A percentile compares a stretch with the other conserved stretches of the same genome.
Evolutionary conservation across 2,329 filamentous ascomycete species (phyloP).

Genomic region (Leptosphaerulina australis): DNA sequence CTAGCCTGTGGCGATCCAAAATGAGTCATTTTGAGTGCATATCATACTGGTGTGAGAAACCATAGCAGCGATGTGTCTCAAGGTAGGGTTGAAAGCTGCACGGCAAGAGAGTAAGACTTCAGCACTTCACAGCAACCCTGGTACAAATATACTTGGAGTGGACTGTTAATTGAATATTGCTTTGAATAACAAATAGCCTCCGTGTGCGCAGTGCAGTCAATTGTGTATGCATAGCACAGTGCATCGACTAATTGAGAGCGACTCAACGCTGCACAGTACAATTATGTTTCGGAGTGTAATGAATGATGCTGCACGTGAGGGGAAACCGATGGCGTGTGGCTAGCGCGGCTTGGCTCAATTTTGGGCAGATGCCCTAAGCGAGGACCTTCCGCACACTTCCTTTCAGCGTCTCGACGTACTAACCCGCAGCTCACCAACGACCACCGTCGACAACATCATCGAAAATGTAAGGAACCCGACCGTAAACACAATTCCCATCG

Average conservation of each 20-base stretch:
- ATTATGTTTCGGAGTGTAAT: conserved; percentile 11
- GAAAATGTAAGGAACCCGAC: conserved; percentile 50
- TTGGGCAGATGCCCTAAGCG: conserved; percentile 15
- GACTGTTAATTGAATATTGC: neutral
- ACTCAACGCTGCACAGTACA: neutral
- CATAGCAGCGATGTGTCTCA: neutral
- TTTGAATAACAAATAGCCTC: neutral
- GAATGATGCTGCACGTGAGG: conserved; percentile 15
- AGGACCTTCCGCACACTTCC: conserved; percentile 18
- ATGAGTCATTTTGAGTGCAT: conserved; percentile 24
- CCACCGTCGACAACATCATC: conserved; percentile 49
- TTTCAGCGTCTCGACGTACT: conserved; percentile 12
- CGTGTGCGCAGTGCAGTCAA: neutral
- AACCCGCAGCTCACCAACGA: conserved; percentile 39
- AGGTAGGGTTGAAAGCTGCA: neutral
- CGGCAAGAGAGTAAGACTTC: neutral
- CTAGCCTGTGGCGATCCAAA: conserved; percentile 15
- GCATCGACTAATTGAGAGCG: neutral
- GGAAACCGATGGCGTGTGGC: neutral
- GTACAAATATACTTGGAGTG: neutral
- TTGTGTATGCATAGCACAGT: neutral
- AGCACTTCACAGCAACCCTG: neutral
- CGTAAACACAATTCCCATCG: conserved; percentile 20
- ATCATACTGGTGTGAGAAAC: neutral
- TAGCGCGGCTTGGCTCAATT: conserved; percentile 14